Conservation (phyloP, 1,284 basidiomycete species). For the Exsudoporus floridanus region DNA sequence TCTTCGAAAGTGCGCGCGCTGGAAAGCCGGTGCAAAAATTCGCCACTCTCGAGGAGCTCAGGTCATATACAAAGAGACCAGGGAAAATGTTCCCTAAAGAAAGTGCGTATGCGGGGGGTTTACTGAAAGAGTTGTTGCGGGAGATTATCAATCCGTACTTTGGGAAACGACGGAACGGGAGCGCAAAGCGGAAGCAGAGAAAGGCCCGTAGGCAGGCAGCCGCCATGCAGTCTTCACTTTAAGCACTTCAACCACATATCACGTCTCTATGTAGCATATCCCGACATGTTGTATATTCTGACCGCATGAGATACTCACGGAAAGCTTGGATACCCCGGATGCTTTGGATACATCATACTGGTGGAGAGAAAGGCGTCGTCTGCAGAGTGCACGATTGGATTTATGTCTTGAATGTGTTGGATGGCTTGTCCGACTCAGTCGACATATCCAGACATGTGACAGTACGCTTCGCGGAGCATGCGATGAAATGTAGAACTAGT, state of each 20-base stretch:
- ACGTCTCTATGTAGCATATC: not conserved
- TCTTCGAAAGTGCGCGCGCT: conserved; percentile 10
- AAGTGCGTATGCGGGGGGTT: conserved; percentile 11
- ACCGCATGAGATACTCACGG: not conserved
- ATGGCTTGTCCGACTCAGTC: no score
- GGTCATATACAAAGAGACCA: conserved; percentile 1
- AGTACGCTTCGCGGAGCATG: not conserved
- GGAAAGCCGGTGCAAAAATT: conserved; percentile 8
- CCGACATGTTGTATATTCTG: not conserved
- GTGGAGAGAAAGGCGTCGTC: no score
- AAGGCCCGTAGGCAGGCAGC: conserved; percentile 11
- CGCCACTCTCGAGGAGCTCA: conserved; percentile 10
- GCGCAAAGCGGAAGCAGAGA: conserved; percentile 15
- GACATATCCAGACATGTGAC: not conserved
- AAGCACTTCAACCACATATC: not conserved
- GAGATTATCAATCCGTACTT: conserved; percentile 12
- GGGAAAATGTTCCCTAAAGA: conserved; percentile 9
- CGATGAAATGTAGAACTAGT: no score
- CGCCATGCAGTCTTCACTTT: not conserved
- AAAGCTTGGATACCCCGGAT: no score
- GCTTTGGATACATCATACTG: no score
- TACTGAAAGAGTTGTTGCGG: conserved; percentile 15
- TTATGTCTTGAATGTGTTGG: no score
- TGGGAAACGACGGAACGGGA: conserved; percentile 19
- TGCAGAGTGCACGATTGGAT: no score